Evolutionary conservation across 345 rosid genomes (phyloP), one percentile per base, ranked within the genome.

Genomic region (Eucalyptus sp.): DNA sequence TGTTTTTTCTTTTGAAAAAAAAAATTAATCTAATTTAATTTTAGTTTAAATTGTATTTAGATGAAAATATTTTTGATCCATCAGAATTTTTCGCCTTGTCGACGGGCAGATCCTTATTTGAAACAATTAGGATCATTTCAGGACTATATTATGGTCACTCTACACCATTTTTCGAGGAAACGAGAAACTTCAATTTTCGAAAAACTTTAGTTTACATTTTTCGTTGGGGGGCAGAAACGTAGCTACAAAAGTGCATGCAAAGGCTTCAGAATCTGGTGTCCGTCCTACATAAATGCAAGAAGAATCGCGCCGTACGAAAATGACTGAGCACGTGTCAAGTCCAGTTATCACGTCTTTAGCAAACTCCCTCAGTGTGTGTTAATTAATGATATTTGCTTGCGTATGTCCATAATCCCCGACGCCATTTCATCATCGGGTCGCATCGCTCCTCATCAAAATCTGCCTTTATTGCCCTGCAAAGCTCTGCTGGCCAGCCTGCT

Each of bases 71-170:
- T 17, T 17, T 52, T 17, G 9, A 52, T 52, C 24, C 4, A 52
- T 52, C 56, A 3, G 0, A 52, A 52, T 52, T 9, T 52, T 52
- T 52, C 0, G 3, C 18, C 9, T 7, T 7, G 8, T 52, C 1
- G 0, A 18, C 56, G 1, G 0, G 22, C 2, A 52, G 10, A 52
- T 18, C 10, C 1, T 52, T 52, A 52, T 52, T 52, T 1, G 24
- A 52, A 52, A 18, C 10, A 1, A 52, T 52, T 52, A 52, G 8
- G 2, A 52, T 51, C 56, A 52, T 52, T 3, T 3, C 1, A 0
- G 2, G 24, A 17, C 9, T 17, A 52, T 51, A 44, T 46, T 46
- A 18, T 18, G 5, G 2, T 52, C 25, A 7, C 58, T 52, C 10
- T 18, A 52, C 10, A 52, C 58, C 24, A 52, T 52, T 52, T 52